Evolutionary conservation across 106 monocot genomes (phyloP), one percentile per base, ranked within the genome.

Genomic region (Ottelia alismoides): DNA sequence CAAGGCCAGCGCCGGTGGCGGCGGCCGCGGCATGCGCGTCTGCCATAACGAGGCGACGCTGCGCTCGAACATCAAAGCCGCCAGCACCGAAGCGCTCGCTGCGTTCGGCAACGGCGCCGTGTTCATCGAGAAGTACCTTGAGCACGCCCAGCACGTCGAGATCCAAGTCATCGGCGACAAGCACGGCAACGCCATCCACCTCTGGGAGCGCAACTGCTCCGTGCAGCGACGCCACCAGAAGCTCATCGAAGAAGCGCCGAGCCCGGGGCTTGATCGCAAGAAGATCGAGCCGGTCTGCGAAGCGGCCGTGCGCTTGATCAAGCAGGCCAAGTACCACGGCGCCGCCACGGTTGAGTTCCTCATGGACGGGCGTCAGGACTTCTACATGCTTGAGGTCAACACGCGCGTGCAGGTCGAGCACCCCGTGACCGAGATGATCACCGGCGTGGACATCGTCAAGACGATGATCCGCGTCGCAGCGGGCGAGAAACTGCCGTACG

Each of bases 191-290:
- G n/a, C 21, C 1, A 20, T 49, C 16, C 49, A 49, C 20, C 6
- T 49, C 6, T 14, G 49, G 0, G 9, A 10, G 7, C 17, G 49
- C 49, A 20, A 10, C 12, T 14, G 16, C 17, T n/a, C 20, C 49
- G 21, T 14, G 21, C 17, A 19, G 6, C 21, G 20, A 14, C 21
- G n/a, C n/a, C 17, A n/a, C n/a, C n/a, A n/a, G n/a, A n/a, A n/a
- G n/a, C n/a, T n/a, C n/a, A n/a, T n/a, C n/a, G n/a, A n/a, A 20
- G 49, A 49, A 49, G 49, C 49, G 12, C 49, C 49, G 20, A n/a
- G n/a, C 6, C 49, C 49, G 7, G 9, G 6, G 6, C 5, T 49
- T 7, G 21, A 14, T 5, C n/a, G 6, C n/a, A 20, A 10, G 16
- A n/a, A 5, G 49, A 14, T 14, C 20, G 21, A 49, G 20, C n/a